Conservation (phyloP, 2,329 filamentous ascomycete genomes). For the Chaetomium globosum region DNA sequence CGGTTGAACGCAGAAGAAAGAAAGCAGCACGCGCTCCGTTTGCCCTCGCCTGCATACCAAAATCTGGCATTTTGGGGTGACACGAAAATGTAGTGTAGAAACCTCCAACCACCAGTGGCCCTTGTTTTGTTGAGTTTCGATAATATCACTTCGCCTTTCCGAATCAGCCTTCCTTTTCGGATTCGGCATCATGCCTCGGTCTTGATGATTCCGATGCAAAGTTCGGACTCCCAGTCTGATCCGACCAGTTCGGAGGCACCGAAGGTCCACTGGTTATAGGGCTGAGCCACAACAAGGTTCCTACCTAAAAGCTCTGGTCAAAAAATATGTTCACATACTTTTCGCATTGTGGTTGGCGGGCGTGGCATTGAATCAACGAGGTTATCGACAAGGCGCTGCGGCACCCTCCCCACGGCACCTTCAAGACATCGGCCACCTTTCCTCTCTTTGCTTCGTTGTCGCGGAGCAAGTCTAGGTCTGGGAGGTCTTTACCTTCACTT, state of each 20-base stretch:
- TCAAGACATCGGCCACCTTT: too few species aligned
- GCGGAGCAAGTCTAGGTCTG: too few species aligned
- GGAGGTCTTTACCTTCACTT: too few species aligned
- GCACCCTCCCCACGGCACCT: too few species aligned
- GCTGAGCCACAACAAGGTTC: not conserved
- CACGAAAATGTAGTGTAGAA: not conserved
- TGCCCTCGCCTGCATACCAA: not conserved
- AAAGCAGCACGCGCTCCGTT: too few species aligned
- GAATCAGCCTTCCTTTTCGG: not conserved
- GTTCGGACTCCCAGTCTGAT: not conserved
- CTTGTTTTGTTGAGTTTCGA: not conserved
- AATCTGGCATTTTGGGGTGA: constrained; percentile 18
- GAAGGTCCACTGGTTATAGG: not conserved
- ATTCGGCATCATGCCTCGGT: not conserved
- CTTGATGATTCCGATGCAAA: not conserved
- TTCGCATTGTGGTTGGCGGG: too few species aligned
- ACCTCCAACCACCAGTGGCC: not conserved
- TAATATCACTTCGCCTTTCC: not conserved
- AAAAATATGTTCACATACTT: too few species aligned
- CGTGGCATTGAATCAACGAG: too few species aligned
- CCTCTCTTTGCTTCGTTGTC: too few species aligned
- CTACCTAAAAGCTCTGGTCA: too few species aligned
- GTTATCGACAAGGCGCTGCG: too few species aligned
- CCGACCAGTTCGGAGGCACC: not conserved
- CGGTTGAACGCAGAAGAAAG: too few species aligned